These are phyloP conservation scores for Phylloporus arenicola DNA, from an alignment of 768 basidiomycete species.

Conservation along the genomic window DNA sequence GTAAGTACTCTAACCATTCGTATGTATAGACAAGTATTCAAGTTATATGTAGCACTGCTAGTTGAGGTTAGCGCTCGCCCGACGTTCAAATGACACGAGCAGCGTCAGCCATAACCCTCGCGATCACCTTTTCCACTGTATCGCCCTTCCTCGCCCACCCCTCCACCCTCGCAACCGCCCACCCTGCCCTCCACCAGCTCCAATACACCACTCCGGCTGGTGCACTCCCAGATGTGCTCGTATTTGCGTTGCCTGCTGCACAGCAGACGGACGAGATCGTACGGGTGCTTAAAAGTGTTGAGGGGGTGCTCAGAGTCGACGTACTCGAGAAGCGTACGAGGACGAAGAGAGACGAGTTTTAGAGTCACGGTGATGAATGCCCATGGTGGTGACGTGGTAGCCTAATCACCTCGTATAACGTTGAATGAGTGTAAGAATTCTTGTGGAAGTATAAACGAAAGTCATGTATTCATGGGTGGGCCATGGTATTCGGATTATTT, in stretches of 20 bases:
- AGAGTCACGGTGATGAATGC: not conserved
- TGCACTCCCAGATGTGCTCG: conserved; percentile 19
- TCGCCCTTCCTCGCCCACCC: conserved; percentile 23
- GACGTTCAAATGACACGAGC: not conserved
- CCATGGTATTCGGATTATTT: not conserved
- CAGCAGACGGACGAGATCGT: conserved; percentile 11
- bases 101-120: conserved; percentile 23
- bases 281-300: conserved; percentile 11
- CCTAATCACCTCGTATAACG: no score
- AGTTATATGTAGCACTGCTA: no score
- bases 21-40: no score
- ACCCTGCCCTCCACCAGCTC: conserved; percentile 19
- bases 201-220: conserved; percentile 21
- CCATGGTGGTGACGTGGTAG: no score
- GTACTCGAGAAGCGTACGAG: conserved; percentile 18
- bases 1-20: no score
- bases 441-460: no score
- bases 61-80: no score
- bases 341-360: conserved; percentile 26
- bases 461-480: no score
- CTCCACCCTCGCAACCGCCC: conserved; percentile 14
- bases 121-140: conserved; percentile 24
- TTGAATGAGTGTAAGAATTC: no score
- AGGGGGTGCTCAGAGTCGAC: conserved; percentile 22
- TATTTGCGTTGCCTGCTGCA: conserved; percentile 10